Base-by-base conservation (phyloP, 495 filamentous ascomycete genomes). In the Neurospora sp. region DNA sequence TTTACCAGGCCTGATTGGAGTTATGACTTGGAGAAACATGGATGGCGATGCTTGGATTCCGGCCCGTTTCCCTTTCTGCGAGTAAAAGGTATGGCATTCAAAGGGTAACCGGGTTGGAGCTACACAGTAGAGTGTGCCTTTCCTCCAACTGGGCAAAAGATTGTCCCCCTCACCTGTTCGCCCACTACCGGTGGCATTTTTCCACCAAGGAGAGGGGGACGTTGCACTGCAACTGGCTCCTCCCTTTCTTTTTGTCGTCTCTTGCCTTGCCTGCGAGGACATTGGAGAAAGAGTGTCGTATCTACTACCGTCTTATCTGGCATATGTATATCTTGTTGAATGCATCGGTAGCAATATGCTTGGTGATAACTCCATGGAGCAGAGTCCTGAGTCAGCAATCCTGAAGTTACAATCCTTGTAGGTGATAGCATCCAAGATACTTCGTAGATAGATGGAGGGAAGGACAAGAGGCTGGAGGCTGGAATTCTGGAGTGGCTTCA, bases 151-250 rank as follows among this genome's bases (percentile, higher is more conserved):
- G 41, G 61, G 22, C 71, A 41, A 20, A 16, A 27, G 38, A 72
- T 48, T 70, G 42, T 18, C 69, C 72, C 72, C 70, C 44, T 53
- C 20, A 10, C 53, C 53, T 61, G 53, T 14, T 61, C 53, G 3
- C 35, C 38, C 39, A 71, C 31, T 61, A 44, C 68, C 48, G 31
- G 71, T 61, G 31, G 44, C 53, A 71, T 73, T 75, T 73, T 75
- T 75, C 74, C 74, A 75, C 74, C 74, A 75, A 75, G 71, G 68
- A 70, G 68, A 42, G 68, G 71, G 68, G 31, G 53, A 65, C 27
- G 53, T 65, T 65, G 27, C 53, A 65, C 27, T 65, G 53, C 53
- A 65, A 65, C 53, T 65, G 53, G 53, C 53, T 65, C 53, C 27
- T 65, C 53, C 53, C 27, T 65, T 27, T 12, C 27, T 65, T 18